Percentiles rank a stretch among this genome's conserved stretches.
Conservation (phyloP, 805 yeast genomes). For the Candida coquimbonensis region DNA sequence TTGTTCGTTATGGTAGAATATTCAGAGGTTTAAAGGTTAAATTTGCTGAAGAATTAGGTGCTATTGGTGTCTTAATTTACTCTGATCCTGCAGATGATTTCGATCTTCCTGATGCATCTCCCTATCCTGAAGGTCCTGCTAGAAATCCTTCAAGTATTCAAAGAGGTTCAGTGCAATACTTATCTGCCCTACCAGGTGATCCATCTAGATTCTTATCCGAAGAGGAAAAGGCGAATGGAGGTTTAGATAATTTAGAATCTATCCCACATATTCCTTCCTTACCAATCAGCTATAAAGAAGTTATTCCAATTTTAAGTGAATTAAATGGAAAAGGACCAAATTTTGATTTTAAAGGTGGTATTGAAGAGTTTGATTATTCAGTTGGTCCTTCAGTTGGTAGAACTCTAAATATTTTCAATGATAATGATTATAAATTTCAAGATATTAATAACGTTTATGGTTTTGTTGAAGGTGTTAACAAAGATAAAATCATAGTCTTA, state of each 20-base stretch:
- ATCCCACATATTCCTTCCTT: conserved; percentile 65
- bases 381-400: conserved; percentile 42
- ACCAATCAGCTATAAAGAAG: conserved; percentile 61
- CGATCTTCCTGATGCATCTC: conserved; percentile 47
- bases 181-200: conserved; percentile 63
- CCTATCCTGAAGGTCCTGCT: conserved; percentile 74
- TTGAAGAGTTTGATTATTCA: conserved; percentile 39
- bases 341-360: conserved; percentile 42
- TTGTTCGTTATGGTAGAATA: conserved; percentile 58
- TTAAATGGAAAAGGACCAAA: conserved; percentile 53
- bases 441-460: conserved; percentile 63
- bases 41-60: conserved; percentile 68
- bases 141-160: conserved; percentile 72
- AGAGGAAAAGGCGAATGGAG: conserved; percentile 44
- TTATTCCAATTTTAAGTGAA: conserved; percentile 50
- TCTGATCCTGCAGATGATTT: conserved; percentile 65
- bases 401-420: conserved; percentile 47
- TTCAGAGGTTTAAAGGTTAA: conserved; percentile 72
- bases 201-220: conserved; percentile 57
- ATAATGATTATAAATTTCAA: conserved; percentile 54
- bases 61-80: conserved; percentile 58
- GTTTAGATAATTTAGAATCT: conserved; percentile 36
- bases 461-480: conserved; percentile 44
- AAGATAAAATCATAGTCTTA: conserved; percentile 49
- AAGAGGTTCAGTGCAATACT: conserved; percentile 65